These are phyloP conservation scores for Lactifluus rugatus DNA, from an alignment of 768 basidiomycete genomes.

Conservation along the genomic window DNA sequence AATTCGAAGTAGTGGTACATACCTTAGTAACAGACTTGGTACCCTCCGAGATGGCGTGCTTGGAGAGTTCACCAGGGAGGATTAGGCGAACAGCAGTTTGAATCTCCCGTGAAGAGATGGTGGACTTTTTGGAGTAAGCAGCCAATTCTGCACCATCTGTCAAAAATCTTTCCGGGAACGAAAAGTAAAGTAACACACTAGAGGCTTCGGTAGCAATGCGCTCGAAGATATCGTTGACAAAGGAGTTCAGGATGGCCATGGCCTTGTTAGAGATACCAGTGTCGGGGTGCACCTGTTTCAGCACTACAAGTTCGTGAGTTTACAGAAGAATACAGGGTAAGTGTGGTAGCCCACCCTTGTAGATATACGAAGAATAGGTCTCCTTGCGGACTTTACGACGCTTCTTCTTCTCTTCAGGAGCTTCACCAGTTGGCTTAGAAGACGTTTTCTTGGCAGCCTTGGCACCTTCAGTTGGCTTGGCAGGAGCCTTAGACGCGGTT, in stretches of 20 bases:
- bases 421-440: conserved; percentile 47
- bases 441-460: conserved; percentile 75
- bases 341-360: conserved; percentile 51
- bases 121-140: conserved; percentile 96
- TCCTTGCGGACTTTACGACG: conserved; percentile 80
- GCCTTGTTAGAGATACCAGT: conserved; percentile 99
- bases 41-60: conserved; percentile 91
- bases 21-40: conserved; percentile 88
- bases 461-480: conserved; percentile 46
- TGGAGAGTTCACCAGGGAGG: conserved; percentile 91
- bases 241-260: conserved; percentile 93
- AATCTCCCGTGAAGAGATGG: conserved; percentile 96
- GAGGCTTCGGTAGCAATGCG: conserved; percentile 89
- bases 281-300: conserved; percentile 97
- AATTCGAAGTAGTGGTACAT: conserved; percentile 16
- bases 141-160: conserved; percentile 63
- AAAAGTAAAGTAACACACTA: conserved; percentile 39
- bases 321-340: not conserved
- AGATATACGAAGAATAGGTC: conserved; percentile 90
- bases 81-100: conserved; percentile 96
- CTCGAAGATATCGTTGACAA: conserved; percentile 93
- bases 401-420: conserved; percentile 76
- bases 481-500: conserved; percentile 61
- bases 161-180: not conserved
- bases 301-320: conserved; percentile 38